Percentiles rank a stretch among this genome's conserved stretches.
Conservation (phyloP, 139 green algal species). For the Bryopsis sp. region DNA sequence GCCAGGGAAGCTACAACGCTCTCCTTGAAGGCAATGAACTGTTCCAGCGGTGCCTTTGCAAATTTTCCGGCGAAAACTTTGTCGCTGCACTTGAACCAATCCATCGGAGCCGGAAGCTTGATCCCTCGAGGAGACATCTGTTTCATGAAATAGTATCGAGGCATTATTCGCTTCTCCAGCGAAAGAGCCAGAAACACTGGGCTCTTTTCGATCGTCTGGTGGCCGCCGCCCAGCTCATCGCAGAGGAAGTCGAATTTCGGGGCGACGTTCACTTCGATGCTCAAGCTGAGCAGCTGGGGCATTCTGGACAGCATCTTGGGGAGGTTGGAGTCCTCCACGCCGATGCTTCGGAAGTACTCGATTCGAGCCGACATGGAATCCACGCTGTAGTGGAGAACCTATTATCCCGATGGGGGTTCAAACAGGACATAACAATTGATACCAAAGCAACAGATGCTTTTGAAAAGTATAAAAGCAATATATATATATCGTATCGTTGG, state of each 20-base stretch:
- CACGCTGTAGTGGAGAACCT: slow-evolving; percentile 11
- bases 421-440: no score
- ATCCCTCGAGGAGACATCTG: background rate
- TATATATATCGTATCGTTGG: no score
- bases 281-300: background rate
- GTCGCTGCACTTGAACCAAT: slow-evolving; percentile 14
- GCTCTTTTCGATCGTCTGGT: background rate
- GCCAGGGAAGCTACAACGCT: no score
- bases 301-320: background rate
- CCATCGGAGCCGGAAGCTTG: background rate
- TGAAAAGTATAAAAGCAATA: no score
- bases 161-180: slow-evolving; percentile 7
- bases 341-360: background rate
- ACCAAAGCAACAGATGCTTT: no score
- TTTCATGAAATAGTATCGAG: background rate
- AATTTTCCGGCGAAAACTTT: background rate
- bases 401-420: no score
- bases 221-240: background rate
- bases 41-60: slow-evolving; percentile 1
- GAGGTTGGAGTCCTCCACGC: background rate
- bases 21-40: slow-evolving; percentile 13
- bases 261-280: background rate
- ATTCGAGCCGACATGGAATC: background rate
- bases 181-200: slow-evolving; percentile 4
- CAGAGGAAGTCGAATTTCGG: background rate